These are phyloP conservation scores for Linum lewisii DNA, from an alignment of 345 rosid genomes.

Conservation along the genomic window DNA sequence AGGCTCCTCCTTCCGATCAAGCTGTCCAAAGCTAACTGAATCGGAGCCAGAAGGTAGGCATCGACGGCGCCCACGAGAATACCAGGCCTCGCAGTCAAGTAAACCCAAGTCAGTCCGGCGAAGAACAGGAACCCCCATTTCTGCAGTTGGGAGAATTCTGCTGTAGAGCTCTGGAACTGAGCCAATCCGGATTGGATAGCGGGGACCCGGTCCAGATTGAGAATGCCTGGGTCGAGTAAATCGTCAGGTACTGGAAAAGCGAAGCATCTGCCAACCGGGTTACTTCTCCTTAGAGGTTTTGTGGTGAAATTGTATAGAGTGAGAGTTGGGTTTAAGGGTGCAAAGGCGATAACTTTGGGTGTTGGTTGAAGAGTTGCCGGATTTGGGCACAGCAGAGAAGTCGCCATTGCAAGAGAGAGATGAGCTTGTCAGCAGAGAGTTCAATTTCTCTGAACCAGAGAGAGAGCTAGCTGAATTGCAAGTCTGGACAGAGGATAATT, in stretches of 20 bases:
- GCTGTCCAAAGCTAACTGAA: slow-evolving; percentile 61
- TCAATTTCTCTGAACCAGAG: not conserved
- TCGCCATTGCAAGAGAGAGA: slow-evolving; percentile 24
- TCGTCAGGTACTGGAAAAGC: slow-evolving; percentile 39
- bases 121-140: slow-evolving; percentile 48
- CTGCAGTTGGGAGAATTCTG: slow-evolving; percentile 42
- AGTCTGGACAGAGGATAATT: not conserved
- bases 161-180: slow-evolving; percentile 35
- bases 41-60: slow-evolving; percentile 73
- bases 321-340: slow-evolving; percentile 22
- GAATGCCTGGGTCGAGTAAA: no score
- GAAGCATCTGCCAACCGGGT: slow-evolving; percentile 30
- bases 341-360: slow-evolving; percentile 23
- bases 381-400: slow-evolving; percentile 46
- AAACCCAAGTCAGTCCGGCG: slow-evolving; percentile 61
- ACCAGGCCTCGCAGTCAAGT: slow-evolving; percentile 90
- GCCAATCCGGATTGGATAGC: slow-evolving; percentile 32
- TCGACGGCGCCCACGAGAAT: slow-evolving; percentile 87
- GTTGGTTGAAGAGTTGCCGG: slow-evolving; percentile 26
- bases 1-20: slow-evolving; percentile 63
- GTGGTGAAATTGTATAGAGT: slow-evolving; percentile 18
- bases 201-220: slow-evolving; percentile 33
- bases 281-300: no score
- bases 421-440: not conserved
- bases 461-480: no score